Evolutionary conservation across 805 yeast species (phyloP).

Genomic region (Nakazawaea ishiwadae): DNA sequence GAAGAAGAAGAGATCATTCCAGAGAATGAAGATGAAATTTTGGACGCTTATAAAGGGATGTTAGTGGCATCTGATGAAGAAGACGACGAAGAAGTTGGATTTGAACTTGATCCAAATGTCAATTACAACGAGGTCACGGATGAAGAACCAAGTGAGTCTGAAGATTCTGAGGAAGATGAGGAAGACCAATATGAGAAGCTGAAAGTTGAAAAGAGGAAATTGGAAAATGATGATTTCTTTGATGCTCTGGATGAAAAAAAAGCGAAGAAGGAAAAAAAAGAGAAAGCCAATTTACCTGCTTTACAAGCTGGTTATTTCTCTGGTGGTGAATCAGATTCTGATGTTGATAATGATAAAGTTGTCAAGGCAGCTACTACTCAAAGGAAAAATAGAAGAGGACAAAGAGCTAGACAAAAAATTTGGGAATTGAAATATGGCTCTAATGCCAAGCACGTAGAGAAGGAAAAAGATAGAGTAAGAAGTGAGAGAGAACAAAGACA

Average conservation of each 20-base stretch:
- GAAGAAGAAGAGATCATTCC: slow-evolving; percentile 14
- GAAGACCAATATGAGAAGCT: slow-evolving; percentile 9
- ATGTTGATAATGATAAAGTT: slow-evolving; percentile 39
- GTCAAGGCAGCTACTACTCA: slow-evolving; percentile 47
- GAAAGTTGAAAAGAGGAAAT: slow-evolving; percentile 10
- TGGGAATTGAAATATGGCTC: slow-evolving; percentile 91
- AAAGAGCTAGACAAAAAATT: slow-evolving; percentile 92
- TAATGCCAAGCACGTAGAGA: slow-evolving; percentile 76
- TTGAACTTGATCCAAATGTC: slow-evolving; percentile 27
- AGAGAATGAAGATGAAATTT: slow-evolving; percentile 21
- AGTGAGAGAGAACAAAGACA: slow-evolving; percentile 58
- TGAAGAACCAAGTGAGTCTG: slow-evolving; percentile 47
- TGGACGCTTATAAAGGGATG: slow-evolving; percentile 33
- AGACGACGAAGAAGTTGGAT: slow-evolving; percentile 29
- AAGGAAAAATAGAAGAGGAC: slow-evolving; percentile 92
- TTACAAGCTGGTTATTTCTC: slow-evolving; percentile 79
- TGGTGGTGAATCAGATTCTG: slow-evolving; percentile 64
- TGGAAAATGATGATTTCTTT: slow-evolving; percentile 38
- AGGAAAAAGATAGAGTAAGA: slow-evolving; percentile 50
- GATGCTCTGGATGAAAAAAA: slow-evolving; percentile 20
- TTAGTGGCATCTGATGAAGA: slow-evolving; percentile 41
- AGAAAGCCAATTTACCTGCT: slow-evolving; percentile 51
- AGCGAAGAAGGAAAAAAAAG: slow-evolving; percentile 23
- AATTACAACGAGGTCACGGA: slow-evolving; percentile 63
- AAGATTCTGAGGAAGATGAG: slow-evolving; percentile 13